Conservation (phyloP, 495 filamentous ascomycete genomes). For the Thermothielavioides terrestris region DNA sequence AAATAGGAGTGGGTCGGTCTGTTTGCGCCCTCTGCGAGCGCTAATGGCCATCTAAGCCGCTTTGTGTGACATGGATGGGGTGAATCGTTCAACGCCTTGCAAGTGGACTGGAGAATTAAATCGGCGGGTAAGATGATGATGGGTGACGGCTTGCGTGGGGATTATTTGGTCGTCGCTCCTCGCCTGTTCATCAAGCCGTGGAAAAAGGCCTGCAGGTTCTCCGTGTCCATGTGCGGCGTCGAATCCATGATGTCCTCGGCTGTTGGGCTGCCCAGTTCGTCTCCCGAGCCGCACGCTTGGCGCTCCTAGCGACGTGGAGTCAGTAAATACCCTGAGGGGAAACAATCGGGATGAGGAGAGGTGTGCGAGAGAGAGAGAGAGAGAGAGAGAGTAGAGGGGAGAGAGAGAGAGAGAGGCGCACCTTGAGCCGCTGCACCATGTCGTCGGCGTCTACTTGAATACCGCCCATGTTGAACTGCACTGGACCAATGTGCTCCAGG, state of each 20-base stretch:
- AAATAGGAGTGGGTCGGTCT: too few relatives aligned
- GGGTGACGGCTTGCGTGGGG: neutral
- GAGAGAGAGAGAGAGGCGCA: constrained; percentile 26
- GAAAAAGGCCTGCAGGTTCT: constrained; percentile 43
- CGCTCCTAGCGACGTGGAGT: constrained; percentile 30
- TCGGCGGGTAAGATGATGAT: too few relatives aligned
- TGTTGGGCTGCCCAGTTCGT: constrained; percentile 26
- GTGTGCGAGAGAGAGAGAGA: neutral
- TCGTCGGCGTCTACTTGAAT: constrained; percentile 96
- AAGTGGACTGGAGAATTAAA: too few relatives aligned
- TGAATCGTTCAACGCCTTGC: too few relatives aligned
- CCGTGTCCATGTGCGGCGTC: constrained; percentile 35
- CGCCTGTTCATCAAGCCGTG: constrained; percentile 38
- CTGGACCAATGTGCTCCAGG: constrained; percentile 85
- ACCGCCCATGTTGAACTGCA: constrained; percentile 95
- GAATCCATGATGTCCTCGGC: constrained; percentile 25
- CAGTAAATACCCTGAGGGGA: neutral
- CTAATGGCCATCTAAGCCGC: too few relatives aligned
- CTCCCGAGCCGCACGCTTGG: constrained; percentile 34
- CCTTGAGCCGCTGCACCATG: constrained; percentile 82
- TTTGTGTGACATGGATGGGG: too few relatives aligned
- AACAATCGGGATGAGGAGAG: too few relatives aligned
- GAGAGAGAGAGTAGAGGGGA: neutral
- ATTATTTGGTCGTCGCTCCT: constrained; percentile 10
- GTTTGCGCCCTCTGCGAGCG: too few relatives aligned